Base-by-base conservation (phyloP, 257 asterid genomes). In the Nicotiana sylvestris region DNA sequence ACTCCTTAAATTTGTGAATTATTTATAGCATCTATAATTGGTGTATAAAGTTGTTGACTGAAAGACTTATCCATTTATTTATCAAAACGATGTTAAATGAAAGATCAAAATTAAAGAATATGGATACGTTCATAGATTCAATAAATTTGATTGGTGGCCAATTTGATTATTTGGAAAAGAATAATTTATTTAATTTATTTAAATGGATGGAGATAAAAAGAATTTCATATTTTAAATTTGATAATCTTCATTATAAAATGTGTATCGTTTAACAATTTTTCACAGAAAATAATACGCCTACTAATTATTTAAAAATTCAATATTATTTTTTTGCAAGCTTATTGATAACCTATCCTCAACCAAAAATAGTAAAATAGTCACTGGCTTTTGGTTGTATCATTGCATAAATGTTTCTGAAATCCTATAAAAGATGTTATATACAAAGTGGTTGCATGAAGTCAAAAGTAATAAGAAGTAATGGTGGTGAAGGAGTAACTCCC, bases 1-100 rank as follows among this genome's bases (percentile, higher is more conserved):
- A 46, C 49, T 69, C 60, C 78, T 72, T 72, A 72, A 72, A 72
- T 72, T 72, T 72, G 60, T 46, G 78, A 21, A 72, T 25, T 72
- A 25, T 21, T 46, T 72, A n/a, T 21, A 72, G 60, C 27, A 72
- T 72, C 60, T 72, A 6, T 12, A 1, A 46, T 21, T 72, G 37
- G 13, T 72, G 60, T 72, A 72, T 72, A 72, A 72, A 72, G 15
- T 46, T 72, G 60, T 46, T 12, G 27, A 72, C 13, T n/a, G 27
- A 72, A 21, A 72, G 37, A 6, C 21, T 43, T 46, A 43, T 43
- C 27, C 60, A 72, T 33, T 72, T 46, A 72, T 21, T 46, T 72
- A 12, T 46, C 60, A 72, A 46, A 70, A 13, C 13, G 37, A 72
- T 43, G 61, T 72, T 11, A 43, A 72, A 46, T 72, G 60, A 58